These are phyloP conservation scores for Penicillium sp. DNA, from an alignment of 2,329 filamentous ascomycete genomes.

Conservation along the genomic window DNA sequence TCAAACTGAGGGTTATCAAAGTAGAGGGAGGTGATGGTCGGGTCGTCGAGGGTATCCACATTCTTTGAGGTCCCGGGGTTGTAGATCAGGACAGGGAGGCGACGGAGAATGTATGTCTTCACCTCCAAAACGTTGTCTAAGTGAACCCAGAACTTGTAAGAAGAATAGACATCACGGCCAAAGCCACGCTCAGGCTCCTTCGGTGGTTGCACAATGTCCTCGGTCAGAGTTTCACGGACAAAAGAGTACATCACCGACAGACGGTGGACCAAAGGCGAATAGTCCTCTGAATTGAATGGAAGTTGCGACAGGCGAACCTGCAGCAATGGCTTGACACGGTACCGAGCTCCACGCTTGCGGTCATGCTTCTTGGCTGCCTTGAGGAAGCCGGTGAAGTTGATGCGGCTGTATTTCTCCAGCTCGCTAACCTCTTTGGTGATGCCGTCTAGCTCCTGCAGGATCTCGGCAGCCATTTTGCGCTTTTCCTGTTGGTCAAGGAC, in stretches of 20 bases:
- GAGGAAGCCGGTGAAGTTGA: conserved; percentile 97
- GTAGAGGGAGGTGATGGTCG: conserved; percentile 91
- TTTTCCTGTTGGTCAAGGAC: conserved; percentile 43
- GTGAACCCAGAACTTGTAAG: conserved; percentile 97
- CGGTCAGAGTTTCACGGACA: conserved; percentile 71
- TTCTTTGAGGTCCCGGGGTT: conserved; percentile 82
- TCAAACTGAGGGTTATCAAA: conserved; percentile 87
- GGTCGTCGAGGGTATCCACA: conserved; percentile 74
- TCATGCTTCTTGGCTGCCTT: conserved; percentile 99
- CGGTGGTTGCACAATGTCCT: conserved; percentile 51
- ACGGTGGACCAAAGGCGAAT: conserved; percentile 81
- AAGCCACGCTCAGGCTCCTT: conserved; percentile 48
- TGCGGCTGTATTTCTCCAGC: conserved; percentile 89
- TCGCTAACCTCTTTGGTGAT: conserved; percentile 91
- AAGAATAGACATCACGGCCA: conserved; percentile 69
- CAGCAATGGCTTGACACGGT: conserved; percentile 87
- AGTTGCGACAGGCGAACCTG: conserved; percentile 84
- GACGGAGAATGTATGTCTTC: conserved; percentile 90
- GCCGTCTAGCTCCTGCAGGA: conserved; percentile 75
- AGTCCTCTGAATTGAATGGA: conserved; percentile 94
- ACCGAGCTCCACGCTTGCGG: conserved; percentile 80
- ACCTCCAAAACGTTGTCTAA: conserved; percentile 93
- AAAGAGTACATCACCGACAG: conserved; percentile 96
- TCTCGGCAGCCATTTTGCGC: conserved; percentile 62
- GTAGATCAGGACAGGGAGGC: conserved; percentile 87